Percentiles rank a stretch among this genome's conserved stretches.
Conservation (phyloP, 306 rosid species). For the Quercus wislizeni region DNA sequence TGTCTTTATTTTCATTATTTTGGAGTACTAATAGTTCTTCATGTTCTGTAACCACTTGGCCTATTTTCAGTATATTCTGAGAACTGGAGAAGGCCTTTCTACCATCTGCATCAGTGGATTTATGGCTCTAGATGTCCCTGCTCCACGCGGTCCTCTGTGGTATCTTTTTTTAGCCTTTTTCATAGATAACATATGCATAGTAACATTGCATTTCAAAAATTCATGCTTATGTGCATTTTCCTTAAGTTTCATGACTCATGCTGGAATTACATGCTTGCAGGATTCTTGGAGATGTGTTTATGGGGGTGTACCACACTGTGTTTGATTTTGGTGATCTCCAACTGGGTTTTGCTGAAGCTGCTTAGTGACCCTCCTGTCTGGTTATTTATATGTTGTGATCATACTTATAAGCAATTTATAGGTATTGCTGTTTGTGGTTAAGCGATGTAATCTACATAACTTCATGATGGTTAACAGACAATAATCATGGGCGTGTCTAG, state of each 20-base stretch:
- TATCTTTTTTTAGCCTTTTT: slow-evolving; percentile 19
- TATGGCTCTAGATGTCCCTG: slow-evolving; percentile 67
- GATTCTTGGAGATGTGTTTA: slow-evolving; percentile 88
- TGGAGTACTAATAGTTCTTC: background rate
- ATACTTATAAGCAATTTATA: background rate
- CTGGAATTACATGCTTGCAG: slow-evolving; percentile 40
- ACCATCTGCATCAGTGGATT: slow-evolving; percentile 79
- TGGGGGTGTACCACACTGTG: slow-evolving; percentile 81
- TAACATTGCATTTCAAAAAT: background rate
- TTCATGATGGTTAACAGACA: background rate
- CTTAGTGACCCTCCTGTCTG: slow-evolving; percentile 18
- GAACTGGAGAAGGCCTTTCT: slow-evolving; percentile 65
- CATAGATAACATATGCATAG: slow-evolving; percentile 7
- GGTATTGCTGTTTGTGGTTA: background rate
- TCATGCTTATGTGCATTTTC: background rate
- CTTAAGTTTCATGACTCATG: background rate
- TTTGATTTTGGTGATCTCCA: slow-evolving; percentile 67
- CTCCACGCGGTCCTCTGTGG: slow-evolving; percentile 84
- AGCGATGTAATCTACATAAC: background rate
- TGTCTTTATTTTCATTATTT: background rate
- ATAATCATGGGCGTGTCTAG: background rate
- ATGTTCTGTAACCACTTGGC: slow-evolving; percentile 16
- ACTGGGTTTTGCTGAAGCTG: slow-evolving; percentile 75
- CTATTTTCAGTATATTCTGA: slow-evolving; percentile 64
- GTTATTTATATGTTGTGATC: background rate